phyloP scores from a whole-genome alignment of 176 grass and related monocot genomes.

The Hordeum vulgare region MorexV3_pseudomolecules_assembly NC_058518.1:138025249-138025748 shows the following conservation, averaged over 20 bases:
- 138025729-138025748: neutral
- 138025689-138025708: neutral
- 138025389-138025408: neutral
- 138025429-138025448: neutral
- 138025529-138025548: neutral
- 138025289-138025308: neutral
- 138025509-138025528: neutral
- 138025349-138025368: no score
- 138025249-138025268: no score
- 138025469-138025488: neutral
- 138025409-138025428: neutral
- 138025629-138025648: slow-evolving; percentile 85
- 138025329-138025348: no score
- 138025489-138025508: neutral
- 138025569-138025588: slow-evolving; percentile 33
- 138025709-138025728: neutral
- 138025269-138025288: no score
- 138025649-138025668: slow-evolving; percentile 95
- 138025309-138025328: neutral
- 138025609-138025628: slow-evolving; percentile 76
- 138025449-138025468: neutral
- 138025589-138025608: slow-evolving; percentile 61
- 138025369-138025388: no score
- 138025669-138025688: slow-evolving; percentile 94
- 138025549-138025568: neutral